These are phyloP conservation scores for Orbilia blumenaviensis DNA, from an alignment of 2,329 filamentous ascomycete species.

Conservation along the genomic window DNA sequence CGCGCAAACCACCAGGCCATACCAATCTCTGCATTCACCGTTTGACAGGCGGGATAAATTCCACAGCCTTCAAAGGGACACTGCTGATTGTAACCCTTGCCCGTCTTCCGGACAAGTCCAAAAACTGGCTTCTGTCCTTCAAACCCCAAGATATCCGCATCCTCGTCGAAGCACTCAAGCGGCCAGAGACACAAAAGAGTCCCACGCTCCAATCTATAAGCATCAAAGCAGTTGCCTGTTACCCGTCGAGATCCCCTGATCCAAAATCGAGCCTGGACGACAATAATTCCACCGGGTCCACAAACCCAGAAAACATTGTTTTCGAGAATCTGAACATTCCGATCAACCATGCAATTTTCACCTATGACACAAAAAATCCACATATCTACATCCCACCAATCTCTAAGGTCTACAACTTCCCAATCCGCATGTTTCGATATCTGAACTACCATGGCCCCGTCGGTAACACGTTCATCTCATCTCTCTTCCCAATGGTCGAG, in stretches of 20 bases:
- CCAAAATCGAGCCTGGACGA: not conserved
- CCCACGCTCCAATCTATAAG: not conserved
- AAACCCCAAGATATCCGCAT: slow-evolving; percentile 21
- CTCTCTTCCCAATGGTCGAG: slow-evolving; percentile 1
- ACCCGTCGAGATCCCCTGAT: not conserved
- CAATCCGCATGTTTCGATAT: slow-evolving; percentile 20
- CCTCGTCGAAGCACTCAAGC: slow-evolving; percentile 15
- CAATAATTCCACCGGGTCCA: not conserved
- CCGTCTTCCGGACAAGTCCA: not conserved
- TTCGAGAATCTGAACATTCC: slow-evolving; percentile 26
- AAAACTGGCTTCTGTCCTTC: slow-evolving; percentile 20
- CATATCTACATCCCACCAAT: slow-evolving; percentile 13
- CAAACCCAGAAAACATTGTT: not conserved
- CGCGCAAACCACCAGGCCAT: not conserved
- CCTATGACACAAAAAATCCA: not conserved
- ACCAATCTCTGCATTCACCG: slow-evolving; percentile 31
- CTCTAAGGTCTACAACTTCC: slow-evolving; percentile 22
- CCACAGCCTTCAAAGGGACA: not conserved
- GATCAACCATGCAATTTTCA: slow-evolving; percentile 5
- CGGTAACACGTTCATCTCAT: slow-evolving; percentile 1
- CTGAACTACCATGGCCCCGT: not conserved
- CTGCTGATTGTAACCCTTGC: not conserved
- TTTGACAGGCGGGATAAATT: slow-evolving; percentile 4
- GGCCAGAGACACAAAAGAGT: not conserved
- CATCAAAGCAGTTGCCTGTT: slow-evolving; percentile 17